These are phyloP conservation scores for Ogataea saltuana DNA, from an alignment of 805 yeast species.

Conservation along the genomic window DNA sequence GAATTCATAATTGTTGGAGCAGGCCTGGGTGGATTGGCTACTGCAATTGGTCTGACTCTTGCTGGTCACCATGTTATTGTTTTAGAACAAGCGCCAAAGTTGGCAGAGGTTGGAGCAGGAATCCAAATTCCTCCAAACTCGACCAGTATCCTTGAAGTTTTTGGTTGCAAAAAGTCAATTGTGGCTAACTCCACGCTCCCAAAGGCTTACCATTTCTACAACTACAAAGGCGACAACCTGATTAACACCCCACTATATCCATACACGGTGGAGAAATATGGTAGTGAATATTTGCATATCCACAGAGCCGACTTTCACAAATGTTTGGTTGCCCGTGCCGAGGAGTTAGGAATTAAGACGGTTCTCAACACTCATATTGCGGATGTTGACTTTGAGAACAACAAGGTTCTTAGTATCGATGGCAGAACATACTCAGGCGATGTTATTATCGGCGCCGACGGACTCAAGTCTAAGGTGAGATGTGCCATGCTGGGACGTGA, in stretches of 20 bases:
- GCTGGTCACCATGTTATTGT: constrained; percentile 31
- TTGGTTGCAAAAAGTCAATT: constrained; percentile 15
- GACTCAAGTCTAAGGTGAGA: constrained; percentile 17
- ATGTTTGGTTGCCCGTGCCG: constrained; percentile 13
- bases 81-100: constrained; percentile 30
- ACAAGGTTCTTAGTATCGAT: constrained; percentile 13
- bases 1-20: constrained; percentile 32
- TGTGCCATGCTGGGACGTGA: constrained; percentile 9
- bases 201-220: constrained; percentile 13
- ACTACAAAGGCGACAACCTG: constrained; percentile 17
- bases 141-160: constrained; percentile 14
- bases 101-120: constrained; percentile 23
- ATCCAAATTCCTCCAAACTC: constrained; percentile 26
- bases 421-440: constrained; percentile 15
- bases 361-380: constrained; percentile 13
- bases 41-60: constrained; percentile 28
- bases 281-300: constrained; percentile 18
- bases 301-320: constrained; percentile 21
- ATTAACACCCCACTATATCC: constrained; percentile 16
- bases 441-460: constrained; percentile 23
- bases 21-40: constrained; percentile 35
- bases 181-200: constrained; percentile 15
- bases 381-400: constrained; percentile 10
- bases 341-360: constrained; percentile 11
- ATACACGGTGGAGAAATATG: constrained; percentile 15